Base-by-base conservation (phyloP, 140 eudicot species). In the Erigeron philadelphicus region DNA sequence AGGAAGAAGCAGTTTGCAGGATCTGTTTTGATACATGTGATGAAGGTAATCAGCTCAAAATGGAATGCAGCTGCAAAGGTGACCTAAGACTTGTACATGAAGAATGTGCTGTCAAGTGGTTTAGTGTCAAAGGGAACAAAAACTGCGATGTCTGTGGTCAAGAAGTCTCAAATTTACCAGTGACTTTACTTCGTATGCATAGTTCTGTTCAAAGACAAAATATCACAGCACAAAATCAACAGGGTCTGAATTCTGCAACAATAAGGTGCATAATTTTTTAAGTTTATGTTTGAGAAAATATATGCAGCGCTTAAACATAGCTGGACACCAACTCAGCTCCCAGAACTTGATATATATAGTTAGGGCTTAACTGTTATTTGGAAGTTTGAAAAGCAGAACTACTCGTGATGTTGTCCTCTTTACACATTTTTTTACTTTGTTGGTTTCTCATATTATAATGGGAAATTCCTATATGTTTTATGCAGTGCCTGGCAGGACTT, bases 31-130 rank as follows among this genome's bases (percentile, higher is more conserved):
- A 87, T 41, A 73, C 82, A 18, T 84, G 91, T 73, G 96, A 89
- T 45, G 95, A 82, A 81, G 87, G 95, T 71, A 80, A 87, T 64
- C 88, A 78, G 11, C 78, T 90, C 9, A 87, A 82, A 66, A 82
- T 90, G 97, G 97, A 84, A 66, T 90, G 97, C 78, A 80, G 85
- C 63, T 90, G 97, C 81, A 90, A 84, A 79, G 91, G 95, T 54
- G 95, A 78, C 38, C 97, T 90, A 16, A 76, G 75, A 57, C 88
- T 87, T 8, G 79, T 84, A 15, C 95, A 90, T 68, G 85, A 84
- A 79, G 89, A 85, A 65, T 90, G 97, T 55, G 91, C 93, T 0
- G 55, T 89, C 13, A 86, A 89, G 68, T 87, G 97, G 97, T 87
- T 86, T 83, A 84, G 92, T 71, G 72, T 78, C 19, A 84, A 66